Percentiles rank a stretch among this genome's conserved stretches.
Evolutionary conservation across 108 stramenopile species (phyloP).

Genomic region (Cyclotella cryptica): DNA sequence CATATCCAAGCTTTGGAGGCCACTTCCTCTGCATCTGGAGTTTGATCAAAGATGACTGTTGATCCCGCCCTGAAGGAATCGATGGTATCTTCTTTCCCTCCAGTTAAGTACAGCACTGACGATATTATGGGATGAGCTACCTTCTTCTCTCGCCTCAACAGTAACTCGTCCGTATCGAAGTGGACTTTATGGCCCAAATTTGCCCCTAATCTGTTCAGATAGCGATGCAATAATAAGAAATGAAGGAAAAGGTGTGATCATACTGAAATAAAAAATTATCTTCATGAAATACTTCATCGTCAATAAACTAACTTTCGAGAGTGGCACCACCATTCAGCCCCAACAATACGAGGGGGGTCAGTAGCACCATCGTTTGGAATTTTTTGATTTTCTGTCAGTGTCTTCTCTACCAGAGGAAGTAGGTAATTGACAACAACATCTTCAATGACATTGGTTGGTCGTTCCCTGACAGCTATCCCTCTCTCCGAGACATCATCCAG

Average conservation of each 20-base stretch:
- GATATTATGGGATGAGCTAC: conserved; percentile 86
- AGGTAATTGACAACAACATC: conserved; percentile 75
- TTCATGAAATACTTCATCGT: too few relatives aligned
- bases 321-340: conserved; percentile 88
- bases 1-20: conserved; percentile 62
- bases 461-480: conserved; percentile 2
- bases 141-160: conserved; percentile 59
- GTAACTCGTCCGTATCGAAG: conserved; percentile 90
- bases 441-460: conserved; percentile 67
- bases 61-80: conserved; percentile 58
- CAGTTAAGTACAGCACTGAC: conserved; percentile 82
- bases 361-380: not conserved
- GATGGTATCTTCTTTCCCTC: conserved; percentile 40
- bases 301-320: conserved; percentile 49
- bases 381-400: conserved; percentile 34
- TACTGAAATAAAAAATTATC: too few relatives aligned
- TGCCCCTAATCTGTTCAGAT: conserved; percentile 56
- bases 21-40: conserved; percentile 62
- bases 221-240: too few relatives aligned
- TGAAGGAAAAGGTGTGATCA: too few relatives aligned
- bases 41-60: conserved; percentile 87
- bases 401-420: conserved; percentile 66
- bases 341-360: conserved; percentile 53
- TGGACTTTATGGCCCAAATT: conserved; percentile 90
- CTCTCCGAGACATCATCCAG: conserved; percentile 17